Evolutionary conservation across 192 early-diverging fungal species (phyloP), one percentile per base, ranked within the genome.

Genomic region (Mortierella alpina): DNA sequence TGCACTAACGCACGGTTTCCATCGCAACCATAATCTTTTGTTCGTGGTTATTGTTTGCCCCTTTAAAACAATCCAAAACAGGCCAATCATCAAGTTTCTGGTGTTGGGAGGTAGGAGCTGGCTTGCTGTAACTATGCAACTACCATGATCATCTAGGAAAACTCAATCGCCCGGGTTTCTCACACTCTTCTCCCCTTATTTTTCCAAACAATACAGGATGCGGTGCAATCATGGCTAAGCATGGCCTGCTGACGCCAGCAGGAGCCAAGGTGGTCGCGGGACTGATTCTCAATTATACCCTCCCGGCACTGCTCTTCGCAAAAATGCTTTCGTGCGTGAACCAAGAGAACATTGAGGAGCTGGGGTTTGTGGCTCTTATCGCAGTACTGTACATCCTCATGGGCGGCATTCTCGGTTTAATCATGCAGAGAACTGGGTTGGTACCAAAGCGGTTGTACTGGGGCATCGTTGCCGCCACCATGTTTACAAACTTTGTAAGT

Each of bases 401-500:
- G 56, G 76, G 76, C 0, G 76, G 41, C 2, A 5, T 72, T 2
- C 17, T 79, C 3, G 76, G 76, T 17, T 42, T 72, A 40, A 0
- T 67, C 23, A 79, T 79, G 10, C 76, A 79, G 41, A 64, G 69
- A n/a, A 71, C 69, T 2, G 51, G 64, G 4, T 41, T 61, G 59
- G 59, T 79, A 10, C 76, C 76, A 14, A 79, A 79, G 49, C 60
- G 76, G 17, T 63, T 79, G 1, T 45, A 66, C 65, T 61, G 68
- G 56, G 76, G 76, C 45, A 63, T 79, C 57, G 56, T 79, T 56
- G 76, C 76, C 13, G 76, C 76, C 7, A 62, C 69, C 23, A 79
- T 79, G 76, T 79, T 79, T 18, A 72, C 76, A 8, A 79, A 79
- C 51, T 79, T 79, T 57, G 75, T 78, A 70, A 70, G 68, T 15